phyloP scores from a whole-genome alignment of 2,329 filamentous ascomycete species.

The Didymella glomerata region DNA sequence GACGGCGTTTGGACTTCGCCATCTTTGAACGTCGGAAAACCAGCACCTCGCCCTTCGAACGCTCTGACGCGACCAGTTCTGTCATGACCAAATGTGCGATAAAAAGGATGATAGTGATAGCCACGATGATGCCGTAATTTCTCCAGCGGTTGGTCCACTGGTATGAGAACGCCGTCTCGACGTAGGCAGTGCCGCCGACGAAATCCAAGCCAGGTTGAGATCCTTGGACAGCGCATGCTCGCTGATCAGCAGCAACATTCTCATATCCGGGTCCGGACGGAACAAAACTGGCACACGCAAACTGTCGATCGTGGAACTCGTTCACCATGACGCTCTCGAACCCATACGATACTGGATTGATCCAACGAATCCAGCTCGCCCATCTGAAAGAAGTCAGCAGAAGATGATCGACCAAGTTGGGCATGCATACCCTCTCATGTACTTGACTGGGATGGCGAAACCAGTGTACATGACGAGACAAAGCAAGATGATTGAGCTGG shows the following conservation, averaged over 20 bases:
- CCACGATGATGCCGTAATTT: slow-evolving; percentile 66
- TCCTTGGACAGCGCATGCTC: not conserved
- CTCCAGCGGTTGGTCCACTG: not conserved
- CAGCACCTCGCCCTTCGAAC: slow-evolving; percentile 53
- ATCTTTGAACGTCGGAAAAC: not conserved
- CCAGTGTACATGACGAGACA: not conserved
- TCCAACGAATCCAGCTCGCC: not conserved
- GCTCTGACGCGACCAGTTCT: slow-evolving; percentile 68
- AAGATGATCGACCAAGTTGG: not conserved
- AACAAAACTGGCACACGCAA: not conserved
- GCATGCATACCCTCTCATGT: not conserved
- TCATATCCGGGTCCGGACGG: not conserved
- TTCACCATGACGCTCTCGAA: not conserved
- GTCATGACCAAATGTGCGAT: slow-evolving; percentile 66
- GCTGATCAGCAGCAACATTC: not conserved
- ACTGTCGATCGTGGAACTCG: not conserved
- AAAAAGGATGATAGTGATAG: slow-evolving; percentile 69
- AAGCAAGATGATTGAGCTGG: not conserved
- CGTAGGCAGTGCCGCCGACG: not conserved
- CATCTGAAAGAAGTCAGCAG: not conserved
- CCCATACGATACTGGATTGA: not conserved
- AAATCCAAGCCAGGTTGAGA: not conserved
- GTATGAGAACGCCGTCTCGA: not conserved
- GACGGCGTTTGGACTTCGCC: not conserved
- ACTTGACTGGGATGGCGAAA: not conserved